A percentile compares a stretch with the other conserved stretches of the same genome.
Conservation (phyloP, 1,139 yeast genomes). For the Candida sanyaensis region DNA sequence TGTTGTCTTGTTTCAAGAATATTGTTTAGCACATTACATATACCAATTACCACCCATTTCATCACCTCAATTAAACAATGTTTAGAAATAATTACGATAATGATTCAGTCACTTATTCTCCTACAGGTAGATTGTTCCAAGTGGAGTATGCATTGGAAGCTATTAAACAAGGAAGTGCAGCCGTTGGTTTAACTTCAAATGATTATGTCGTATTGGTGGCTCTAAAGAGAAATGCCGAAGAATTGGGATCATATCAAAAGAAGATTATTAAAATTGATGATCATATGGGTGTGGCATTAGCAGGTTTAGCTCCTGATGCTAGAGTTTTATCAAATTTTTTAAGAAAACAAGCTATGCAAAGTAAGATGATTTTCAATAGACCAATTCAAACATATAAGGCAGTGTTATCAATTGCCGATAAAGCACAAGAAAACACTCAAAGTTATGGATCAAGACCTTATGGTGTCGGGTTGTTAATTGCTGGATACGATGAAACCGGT, state of each 20-base stretch:
- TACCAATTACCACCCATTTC: background rate
- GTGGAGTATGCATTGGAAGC: conserved; percentile 96
- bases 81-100: conserved; percentile 98
- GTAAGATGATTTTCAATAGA: conserved; percentile 82
- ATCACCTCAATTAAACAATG: conserved; percentile 26
- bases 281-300: conserved; percentile 92
- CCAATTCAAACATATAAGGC: conserved; percentile 88
- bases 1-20: no score
- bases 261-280: conserved; percentile 89
- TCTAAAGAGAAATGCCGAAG: conserved; percentile 93
- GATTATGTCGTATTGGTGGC: conserved; percentile 91
- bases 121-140: conserved; percentile 95
- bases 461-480: conserved; percentile 90
- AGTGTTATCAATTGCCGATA: conserved; percentile 85
- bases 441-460: conserved; percentile 95
- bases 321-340: conserved; percentile 86
- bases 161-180: conserved; percentile 96
- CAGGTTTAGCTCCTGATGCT: conserved; percentile 98
- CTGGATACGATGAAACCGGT: conserved; percentile 94
- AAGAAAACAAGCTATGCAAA: conserved; percentile 89
- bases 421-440: conserved; percentile 96
- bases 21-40: no score
- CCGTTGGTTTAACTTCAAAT: conserved; percentile 88
- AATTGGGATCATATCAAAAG: conserved; percentile 94
- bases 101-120: conserved; percentile 96